Evolutionary conservation across 176 grass and related monocot genomes (phyloP), one percentile per base, ranked within the genome.

Genomic region (Aegilops longissima): DNA sequence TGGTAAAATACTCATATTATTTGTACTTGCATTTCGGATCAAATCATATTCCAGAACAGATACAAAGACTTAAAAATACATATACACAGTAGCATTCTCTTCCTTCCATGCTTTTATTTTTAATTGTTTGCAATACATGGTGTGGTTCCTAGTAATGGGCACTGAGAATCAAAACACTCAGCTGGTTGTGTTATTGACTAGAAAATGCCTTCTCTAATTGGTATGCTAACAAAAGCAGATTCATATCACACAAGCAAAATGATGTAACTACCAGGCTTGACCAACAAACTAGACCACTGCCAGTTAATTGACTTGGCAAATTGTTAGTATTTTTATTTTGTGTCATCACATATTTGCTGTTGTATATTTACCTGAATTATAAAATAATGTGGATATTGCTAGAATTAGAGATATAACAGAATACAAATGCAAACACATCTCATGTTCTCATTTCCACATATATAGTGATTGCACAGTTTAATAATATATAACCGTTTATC

Each of bases 351-450:
- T 64, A 24, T 17, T 87, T 58, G 33, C 3, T 4, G 4, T 74
- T 31, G 20, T 33, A 75, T 47, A 29, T 31, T 42, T 75, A 45
- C 13, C 12, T 29, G 8, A 61, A 61, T 12, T 29, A 73, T 18
- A 59, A 73, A 61, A 21, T 39, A 42, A 2, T 75, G 3, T 54
- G 8, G 21, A 13, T 40, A 74, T 18, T 67, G 17, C 18, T 59
- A 30, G 23, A 84, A 23, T 3, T 84, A 23, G n/a, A 85, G 30
- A 27, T 84, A 89, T 29, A 59, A 14, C 49, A 83, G 25, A 61
- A 52, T 79, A 31, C 30, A 65, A 31, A n/a, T 52, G 31, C 24
- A 45, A 56, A 56, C 2, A 21, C 39, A 38, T 74, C n/a, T 76
- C 39, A 30, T 17, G 69, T 89, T 47, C 74, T 17, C 73, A 40